Base-by-base conservation (phyloP, 2,329 filamentous ascomycete species). In the Colletotrichum siamense region DNA sequence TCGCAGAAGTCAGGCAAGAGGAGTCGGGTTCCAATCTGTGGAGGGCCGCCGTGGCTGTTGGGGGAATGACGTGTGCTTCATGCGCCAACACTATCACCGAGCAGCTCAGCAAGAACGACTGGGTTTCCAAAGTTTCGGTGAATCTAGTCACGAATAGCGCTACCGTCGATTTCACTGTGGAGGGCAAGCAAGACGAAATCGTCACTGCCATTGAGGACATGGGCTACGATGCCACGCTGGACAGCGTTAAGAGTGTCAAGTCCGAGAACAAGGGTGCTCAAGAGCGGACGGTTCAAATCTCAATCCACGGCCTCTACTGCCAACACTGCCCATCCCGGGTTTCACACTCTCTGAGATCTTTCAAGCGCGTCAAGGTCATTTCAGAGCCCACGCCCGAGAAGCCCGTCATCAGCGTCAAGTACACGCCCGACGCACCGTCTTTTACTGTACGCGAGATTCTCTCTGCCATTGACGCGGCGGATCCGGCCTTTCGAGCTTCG, bases 371-470 rank as follows among this genome's bases (percentile, higher is more conserved):
- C 2, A 84, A 87, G 6, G 85, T 96, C 16, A 82, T 92, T 52
- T 86, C 87, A 32, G 84, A 87, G 22, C 89, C 92, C 2, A 92
- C 92, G 2, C 84, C 91, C 30, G 85, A 93, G 44, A 87, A 90
- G 24, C 94, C 95, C 0, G 90, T 96, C 34, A 81, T 98, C 59
- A 93, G 90, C 79, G 82, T 98, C 69, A 90, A 86, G 5, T 98
- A 98, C 81, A 87, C 87, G 0, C 95, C 96, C 0, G 83, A 90
- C 3, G 88, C 92, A 5, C 94, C 95, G 0, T 82, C 79, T 1
- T 91, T 98, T 80, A 98, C 95, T 0, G 91, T 98, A 78, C 91
- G 96, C 65, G 90, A 91, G 9, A 95, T 98, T 57, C 86, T 98
- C 15, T 85, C 88, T 15, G 89, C 91, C 3, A 94, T 98, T 67